A percentile compares a stretch with the other conserved stretches of the same genome.
phyloP scores from a whole-genome alignment of 2,329 filamentous ascomycete genomes.

The Calonectria ilicicola region DNA sequence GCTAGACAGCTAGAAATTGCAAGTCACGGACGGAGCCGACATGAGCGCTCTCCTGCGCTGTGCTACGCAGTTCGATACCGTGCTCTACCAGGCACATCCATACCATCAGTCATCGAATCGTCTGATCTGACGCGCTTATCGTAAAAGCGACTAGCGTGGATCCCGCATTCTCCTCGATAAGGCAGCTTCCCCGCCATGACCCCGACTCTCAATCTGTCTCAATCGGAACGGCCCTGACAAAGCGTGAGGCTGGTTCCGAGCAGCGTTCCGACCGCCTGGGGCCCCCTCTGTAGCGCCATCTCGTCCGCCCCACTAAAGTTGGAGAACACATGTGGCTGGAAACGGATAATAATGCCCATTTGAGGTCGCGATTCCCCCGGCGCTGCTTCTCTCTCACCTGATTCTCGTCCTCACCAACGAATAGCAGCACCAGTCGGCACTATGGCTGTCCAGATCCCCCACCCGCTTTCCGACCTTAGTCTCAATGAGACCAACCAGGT shows the following conservation, averaged over 20 bases:
- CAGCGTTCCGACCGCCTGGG: slow-evolving; percentile 1
- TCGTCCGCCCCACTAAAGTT: not conserved
- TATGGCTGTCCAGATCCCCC: slow-evolving; percentile 35
- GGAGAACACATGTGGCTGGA: not conserved
- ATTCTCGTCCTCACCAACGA: slow-evolving; percentile 6
- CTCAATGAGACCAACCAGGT: slow-evolving; percentile 48
- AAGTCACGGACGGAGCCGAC: not conserved
- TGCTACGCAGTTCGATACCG: no score
- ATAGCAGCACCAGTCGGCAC: slow-evolving; percentile 11
- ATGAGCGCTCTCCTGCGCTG: not conserved
- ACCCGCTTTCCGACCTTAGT: slow-evolving; percentile 48
- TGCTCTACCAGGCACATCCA: no score
- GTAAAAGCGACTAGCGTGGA: not conserved
- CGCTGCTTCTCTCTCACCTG: not conserved
- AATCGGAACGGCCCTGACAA: not conserved
- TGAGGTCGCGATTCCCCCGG: slow-evolving; percentile 14
- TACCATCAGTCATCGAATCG: not conserved
- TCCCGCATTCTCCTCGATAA: not conserved
- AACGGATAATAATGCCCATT: slow-evolving; percentile 10
- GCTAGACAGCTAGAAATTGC: not conserved
- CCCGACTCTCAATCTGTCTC: not conserved
- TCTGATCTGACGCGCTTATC: slow-evolving; percentile 9
- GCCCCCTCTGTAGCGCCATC: not conserved
- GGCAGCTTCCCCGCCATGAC: not conserved
- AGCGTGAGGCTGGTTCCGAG: slow-evolving; percentile 6